Evolutionary conservation across 1,284 basidiomycete species (phyloP).

Genomic region (Sporisorium reilianum): DNA sequence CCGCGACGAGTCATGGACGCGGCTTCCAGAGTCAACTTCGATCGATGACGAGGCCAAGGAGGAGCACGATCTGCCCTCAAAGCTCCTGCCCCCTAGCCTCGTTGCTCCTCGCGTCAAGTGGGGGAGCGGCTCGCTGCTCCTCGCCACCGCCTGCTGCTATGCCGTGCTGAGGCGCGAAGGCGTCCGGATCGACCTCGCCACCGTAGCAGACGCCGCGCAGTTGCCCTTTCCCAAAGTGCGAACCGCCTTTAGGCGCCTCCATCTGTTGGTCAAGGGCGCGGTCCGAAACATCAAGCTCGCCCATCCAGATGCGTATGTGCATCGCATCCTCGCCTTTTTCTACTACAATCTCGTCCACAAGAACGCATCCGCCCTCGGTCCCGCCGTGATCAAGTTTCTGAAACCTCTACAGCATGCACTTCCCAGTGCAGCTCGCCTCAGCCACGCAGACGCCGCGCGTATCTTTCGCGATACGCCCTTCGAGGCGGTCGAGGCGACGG

Average conservation of each 20-base stretch:
- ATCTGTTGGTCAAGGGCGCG: slow-evolving; percentile 20
- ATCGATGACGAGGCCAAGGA: not conserved
- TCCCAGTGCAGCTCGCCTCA: not conserved
- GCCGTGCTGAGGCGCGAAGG: slow-evolving; percentile 35
- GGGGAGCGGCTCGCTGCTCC: slow-evolving; percentile 22
- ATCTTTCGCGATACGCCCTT: slow-evolving; percentile 16
- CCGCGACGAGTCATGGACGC: slow-evolving; percentile 25
- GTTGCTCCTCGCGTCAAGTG: slow-evolving; percentile 23
- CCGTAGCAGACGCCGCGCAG: slow-evolving; percentile 27
- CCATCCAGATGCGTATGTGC: slow-evolving; percentile 30
- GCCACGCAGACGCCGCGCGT: not conserved
- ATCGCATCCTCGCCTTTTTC: slow-evolving; percentile 34
- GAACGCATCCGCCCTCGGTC: not conserved
- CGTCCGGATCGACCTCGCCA: slow-evolving; percentile 23
- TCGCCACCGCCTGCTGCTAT: slow-evolving; percentile 49
- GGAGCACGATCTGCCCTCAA: not conserved
- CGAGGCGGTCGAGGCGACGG: slow-evolving; percentile 30
- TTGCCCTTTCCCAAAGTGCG: slow-evolving; percentile 16
- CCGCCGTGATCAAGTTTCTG: slow-evolving; percentile 19
- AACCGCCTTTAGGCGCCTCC: slow-evolving; percentile 20
- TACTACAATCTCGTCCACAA: not conserved
- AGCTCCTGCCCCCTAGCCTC: slow-evolving; percentile 1
- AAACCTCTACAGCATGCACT: slow-evolving; percentile 1
- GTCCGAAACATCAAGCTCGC: slow-evolving; percentile 23
- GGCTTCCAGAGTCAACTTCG: not conserved